A percentile compares a stretch with the other conserved stretches of the same genome.
These are phyloP conservation scores for Zoysia pacifica DNA, from an alignment of 176 grass and related monocot species.

Conservation along the genomic window DNA sequence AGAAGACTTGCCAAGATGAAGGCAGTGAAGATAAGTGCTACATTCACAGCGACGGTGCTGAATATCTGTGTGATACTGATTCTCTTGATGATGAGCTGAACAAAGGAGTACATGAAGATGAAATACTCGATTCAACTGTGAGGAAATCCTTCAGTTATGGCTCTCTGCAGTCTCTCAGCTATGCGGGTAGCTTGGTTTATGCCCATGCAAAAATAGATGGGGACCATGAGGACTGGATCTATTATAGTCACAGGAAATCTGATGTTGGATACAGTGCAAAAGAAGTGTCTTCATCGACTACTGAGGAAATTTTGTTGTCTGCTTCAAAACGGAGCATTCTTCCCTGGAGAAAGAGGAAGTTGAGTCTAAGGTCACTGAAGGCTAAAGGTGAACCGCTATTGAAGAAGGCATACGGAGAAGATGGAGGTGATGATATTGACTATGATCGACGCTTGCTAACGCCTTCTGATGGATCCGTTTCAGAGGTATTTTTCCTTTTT, in stretches of 20 bases:
- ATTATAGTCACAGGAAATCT: constrained; percentile 77
- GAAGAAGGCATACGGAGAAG: constrained; percentile 74
- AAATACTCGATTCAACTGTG: constrained; percentile 47
- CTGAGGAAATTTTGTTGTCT: constrained; percentile 43
- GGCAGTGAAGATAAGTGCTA: constrained; percentile 67
- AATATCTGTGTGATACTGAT: constrained; percentile 73
- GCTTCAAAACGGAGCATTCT: constrained; percentile 60
- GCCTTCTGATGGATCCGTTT: constrained; percentile 39
- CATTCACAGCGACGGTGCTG: constrained; percentile 63
- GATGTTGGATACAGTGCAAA: constrained; percentile 60
- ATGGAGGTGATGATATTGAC: constrained; percentile 93
- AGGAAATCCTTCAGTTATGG: constrained; percentile 99
- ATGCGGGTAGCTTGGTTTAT: constrained; percentile 54
- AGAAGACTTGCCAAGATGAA: constrained; percentile 66
- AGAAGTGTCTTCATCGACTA: constrained; percentile 24
- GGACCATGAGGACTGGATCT: constrained; percentile 80
- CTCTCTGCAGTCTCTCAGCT: constrained; percentile 65
- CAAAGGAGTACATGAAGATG: constrained; percentile 52
- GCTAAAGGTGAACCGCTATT: constrained; percentile 74
- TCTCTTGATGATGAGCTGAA: constrained; percentile 70
- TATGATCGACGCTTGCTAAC: constrained; percentile 61
- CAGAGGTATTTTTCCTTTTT: constrained; percentile 40
- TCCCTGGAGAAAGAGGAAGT: constrained; percentile 66
- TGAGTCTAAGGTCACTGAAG: constrained; percentile 54
- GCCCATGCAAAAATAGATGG: constrained; percentile 59